phyloP scores from a whole-genome alignment of 257 asterid species.

The Paulownia fortunei region DNA sequence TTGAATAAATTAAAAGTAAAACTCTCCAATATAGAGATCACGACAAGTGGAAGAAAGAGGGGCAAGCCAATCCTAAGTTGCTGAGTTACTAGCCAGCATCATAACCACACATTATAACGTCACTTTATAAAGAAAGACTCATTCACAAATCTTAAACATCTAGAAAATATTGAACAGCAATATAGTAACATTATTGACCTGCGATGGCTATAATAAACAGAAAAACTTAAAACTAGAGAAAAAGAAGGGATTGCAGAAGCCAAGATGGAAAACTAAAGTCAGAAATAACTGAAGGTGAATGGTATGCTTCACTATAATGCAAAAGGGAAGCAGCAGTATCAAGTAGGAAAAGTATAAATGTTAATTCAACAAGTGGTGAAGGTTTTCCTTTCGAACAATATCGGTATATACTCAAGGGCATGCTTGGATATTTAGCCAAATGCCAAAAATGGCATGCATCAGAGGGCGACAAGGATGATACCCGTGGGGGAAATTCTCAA shows the following conservation, averaged over 20 bases:
- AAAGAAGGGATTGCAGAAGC: background rate
- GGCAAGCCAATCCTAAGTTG: no score
- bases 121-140: no score
- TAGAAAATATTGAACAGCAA: no score
- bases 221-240: background rate
- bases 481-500: slow-evolving; percentile 71
- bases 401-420: background rate
- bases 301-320: slow-evolving; percentile 8
- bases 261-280: background rate
- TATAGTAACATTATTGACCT: no score
- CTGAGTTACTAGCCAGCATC: no score
- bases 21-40: background rate
- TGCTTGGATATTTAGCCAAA: background rate
- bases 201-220: background rate
- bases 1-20: background rate
- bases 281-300: no score
- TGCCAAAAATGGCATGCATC: background rate
- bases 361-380: background rate
- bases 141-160: no score
- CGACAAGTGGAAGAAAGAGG: no score
- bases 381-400: background rate
- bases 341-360: background rate
- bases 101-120: no score
- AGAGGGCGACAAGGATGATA: slow-evolving; percentile 33
- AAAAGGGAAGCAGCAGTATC: background rate